Conservation (phyloP, 2,329 filamentous ascomycete species). For the Paracorniculantispora psalliotae region DNA sequence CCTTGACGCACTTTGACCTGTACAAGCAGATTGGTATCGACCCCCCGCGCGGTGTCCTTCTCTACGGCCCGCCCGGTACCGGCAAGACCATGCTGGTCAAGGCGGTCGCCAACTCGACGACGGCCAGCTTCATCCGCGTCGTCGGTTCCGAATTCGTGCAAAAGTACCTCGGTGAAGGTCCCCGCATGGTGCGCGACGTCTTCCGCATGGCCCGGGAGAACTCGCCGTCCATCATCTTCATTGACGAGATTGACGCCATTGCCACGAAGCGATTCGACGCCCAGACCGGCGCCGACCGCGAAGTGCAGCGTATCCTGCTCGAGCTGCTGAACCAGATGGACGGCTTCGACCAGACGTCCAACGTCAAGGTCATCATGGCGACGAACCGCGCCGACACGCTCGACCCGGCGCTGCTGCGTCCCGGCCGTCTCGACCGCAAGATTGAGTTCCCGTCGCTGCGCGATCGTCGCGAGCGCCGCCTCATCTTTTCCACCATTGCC, state of each 20-base stretch:
- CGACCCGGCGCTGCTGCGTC: constrained; percentile 88
- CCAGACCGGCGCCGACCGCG: constrained; percentile 94
- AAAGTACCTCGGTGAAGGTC: constrained; percentile 96
- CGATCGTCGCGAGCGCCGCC: constrained; percentile 86
- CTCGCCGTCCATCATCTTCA: constrained; percentile 97
- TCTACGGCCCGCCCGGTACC: constrained; percentile 93
- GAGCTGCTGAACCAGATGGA: constrained; percentile 99
- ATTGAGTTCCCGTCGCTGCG: constrained; percentile 97
- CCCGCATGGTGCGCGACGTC: constrained; percentile 97
- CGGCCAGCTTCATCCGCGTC: constrained; percentile 95
- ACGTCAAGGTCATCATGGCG: constrained; percentile 99
- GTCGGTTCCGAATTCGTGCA: constrained; percentile 98
- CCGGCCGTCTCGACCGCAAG: constrained; percentile 93
- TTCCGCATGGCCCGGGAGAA: constrained; percentile 99
- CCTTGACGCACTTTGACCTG: constrained; percentile 93
- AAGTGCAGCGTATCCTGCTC: constrained; percentile 96
- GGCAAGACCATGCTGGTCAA: constrained; percentile 98
- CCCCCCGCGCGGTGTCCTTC: constrained; percentile 88
- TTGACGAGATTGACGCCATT: constrained; percentile 98
- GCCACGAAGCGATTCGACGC: constrained; percentile 99
- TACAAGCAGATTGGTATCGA: constrained; percentile 99
- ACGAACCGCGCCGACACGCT: constrained; percentile 97
- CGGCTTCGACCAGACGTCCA: constrained; percentile 96
- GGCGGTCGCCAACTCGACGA: constrained; percentile 96
- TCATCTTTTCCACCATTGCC: constrained; percentile 98